Evolutionary conservation across 163 green algal species (phyloP), one percentile per base, ranked within the genome.

Genomic region (Chlamydomonas reinhardtii): DNA sequence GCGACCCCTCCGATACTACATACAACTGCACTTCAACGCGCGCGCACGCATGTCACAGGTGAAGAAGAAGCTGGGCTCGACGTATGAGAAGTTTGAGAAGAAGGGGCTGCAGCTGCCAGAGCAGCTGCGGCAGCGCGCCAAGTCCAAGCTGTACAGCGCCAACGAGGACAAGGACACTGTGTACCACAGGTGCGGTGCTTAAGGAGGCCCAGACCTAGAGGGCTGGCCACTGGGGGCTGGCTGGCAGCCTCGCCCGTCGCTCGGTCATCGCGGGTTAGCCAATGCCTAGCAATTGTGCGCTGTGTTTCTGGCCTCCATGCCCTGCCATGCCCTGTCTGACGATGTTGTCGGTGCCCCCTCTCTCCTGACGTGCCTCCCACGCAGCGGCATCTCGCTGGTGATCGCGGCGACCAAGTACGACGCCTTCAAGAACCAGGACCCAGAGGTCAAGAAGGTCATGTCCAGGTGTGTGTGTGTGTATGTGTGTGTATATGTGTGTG

Each of bases 351-450:
- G n/a, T 56, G 48, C 11, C 48, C 12, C 11, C 48, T 17, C 11
- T 31, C 24, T 65, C 22, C 59, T 66, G 24, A 64, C 20, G 56
- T 64, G 56, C 56, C 56, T 14, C 92, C 39, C 90, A 91, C 69
- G 75, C 68, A 86, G 89, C 86, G 94, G 94, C 52, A 89, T 96
- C 2, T 84, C 85, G 1, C 48, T 97, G 15, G 86, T 97, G 5
- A 77, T 97, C 29, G 93, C 88, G 22, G 93, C 91, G 27, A 94
- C 92, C 15, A 96, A 97, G 87, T 95, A 94, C 82, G 94, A 97
- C 85, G 62, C 71, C 4, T 94, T 96, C 66, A 81, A 80, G 20
- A 74, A 92, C 61, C 52, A 66, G 39, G 93, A 96, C 68, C 69
- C 93, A 25, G 94, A 96, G 78, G 71, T 93, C 34, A 90, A 92